A percentile compares a stretch with the other conserved stretches of the same genome.
These are phyloP conservation scores for Ascochyta clinopodiicola DNA, from an alignment of 2,329 filamentous ascomycete species.

Conservation along the genomic window DNA sequence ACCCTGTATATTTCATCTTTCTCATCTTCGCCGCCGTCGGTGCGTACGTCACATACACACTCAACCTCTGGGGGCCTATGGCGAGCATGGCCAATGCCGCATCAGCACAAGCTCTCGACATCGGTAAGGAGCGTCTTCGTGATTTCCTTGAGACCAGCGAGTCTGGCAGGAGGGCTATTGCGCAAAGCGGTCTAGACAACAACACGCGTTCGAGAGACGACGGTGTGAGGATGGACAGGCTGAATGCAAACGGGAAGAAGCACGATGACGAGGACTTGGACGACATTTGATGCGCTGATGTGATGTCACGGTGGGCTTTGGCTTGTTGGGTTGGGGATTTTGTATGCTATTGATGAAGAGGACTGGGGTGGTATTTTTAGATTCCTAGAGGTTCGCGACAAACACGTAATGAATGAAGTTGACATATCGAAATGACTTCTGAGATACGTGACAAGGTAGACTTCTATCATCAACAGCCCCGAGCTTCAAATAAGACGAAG, in stretches of 20 bases:
- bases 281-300: conserved; percentile 39
- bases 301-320: not conserved
- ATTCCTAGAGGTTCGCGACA: conserved; percentile 1
- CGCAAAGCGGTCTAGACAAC: conserved; percentile 59
- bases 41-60: conserved; percentile 87
- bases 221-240: conserved; percentile 46
- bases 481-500: no score
- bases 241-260: conserved; percentile 54
- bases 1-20: conserved; percentile 91
- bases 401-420: not conserved
- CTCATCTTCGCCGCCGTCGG: conserved; percentile 77
- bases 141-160: conserved; percentile 91
- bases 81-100: conserved; percentile 94
- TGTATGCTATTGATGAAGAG: conserved; percentile 3
- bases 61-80: conserved; percentile 96
- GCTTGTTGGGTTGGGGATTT: not conserved
- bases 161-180: conserved; percentile 80
- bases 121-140: conserved; percentile 88
- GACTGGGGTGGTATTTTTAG: conserved; percentile 2
- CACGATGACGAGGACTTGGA: conserved; percentile 41
- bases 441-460: no score
- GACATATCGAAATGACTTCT: not conserved
- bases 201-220: conserved; percentile 24
- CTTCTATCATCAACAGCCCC: no score
- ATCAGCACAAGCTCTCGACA: conserved; percentile 81